These are phyloP conservation scores for Umbilicaria muhlenbergii DNA, from an alignment of 495 filamentous ascomycete species.

Conservation along the genomic window DNA sequence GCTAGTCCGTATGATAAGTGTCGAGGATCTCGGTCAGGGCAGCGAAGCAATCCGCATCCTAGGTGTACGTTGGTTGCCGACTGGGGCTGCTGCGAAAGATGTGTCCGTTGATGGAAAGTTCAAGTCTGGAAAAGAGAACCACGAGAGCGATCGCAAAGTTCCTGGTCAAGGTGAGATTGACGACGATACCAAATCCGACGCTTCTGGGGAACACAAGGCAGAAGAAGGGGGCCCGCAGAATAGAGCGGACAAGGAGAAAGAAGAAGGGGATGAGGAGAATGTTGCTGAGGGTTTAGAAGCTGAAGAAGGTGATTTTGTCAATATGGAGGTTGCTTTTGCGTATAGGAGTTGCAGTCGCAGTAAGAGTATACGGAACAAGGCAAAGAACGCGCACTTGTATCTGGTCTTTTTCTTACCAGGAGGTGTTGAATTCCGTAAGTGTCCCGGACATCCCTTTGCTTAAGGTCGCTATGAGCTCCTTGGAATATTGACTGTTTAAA, in stretches of 20 bases:
- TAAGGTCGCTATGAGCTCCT: not conserved
- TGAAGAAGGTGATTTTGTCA: constrained; percentile 58
- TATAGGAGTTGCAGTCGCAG: constrained; percentile 43
- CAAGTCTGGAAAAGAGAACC: constrained; percentile 17
- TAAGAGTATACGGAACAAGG: constrained; percentile 39
- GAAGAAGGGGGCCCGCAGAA: constrained; percentile 10
- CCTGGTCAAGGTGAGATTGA: constrained; percentile 24
- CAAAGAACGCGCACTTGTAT: constrained; percentile 54
- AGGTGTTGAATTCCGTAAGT: constrained; percentile 34
- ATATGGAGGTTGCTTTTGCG: constrained; percentile 53
- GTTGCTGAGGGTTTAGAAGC: constrained; percentile 53
- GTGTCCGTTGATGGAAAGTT: constrained; percentile 39
- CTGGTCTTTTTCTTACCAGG: constrained; percentile 51
- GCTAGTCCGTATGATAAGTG: constrained; percentile 48
- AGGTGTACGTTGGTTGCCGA: constrained; percentile 49
- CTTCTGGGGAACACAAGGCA: constrained; percentile 8
- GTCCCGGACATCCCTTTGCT: not conserved
- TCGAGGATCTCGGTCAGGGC: constrained; percentile 55
- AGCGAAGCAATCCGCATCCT: constrained; percentile 48
- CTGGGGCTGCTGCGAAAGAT: constrained; percentile 42
- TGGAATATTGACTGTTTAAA: constrained; percentile 9
- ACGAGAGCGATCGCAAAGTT: constrained; percentile 33
- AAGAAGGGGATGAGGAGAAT: constrained; percentile 26
- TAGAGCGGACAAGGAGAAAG: constrained; percentile 12
- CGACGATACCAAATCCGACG: constrained; percentile 5